Percentiles rank a stretch among this genome's conserved stretches.
These are phyloP conservation scores for Cytospora piceae DNA, from an alignment of 2,329 filamentous ascomycete genomes.

Conservation along the genomic window DNA sequence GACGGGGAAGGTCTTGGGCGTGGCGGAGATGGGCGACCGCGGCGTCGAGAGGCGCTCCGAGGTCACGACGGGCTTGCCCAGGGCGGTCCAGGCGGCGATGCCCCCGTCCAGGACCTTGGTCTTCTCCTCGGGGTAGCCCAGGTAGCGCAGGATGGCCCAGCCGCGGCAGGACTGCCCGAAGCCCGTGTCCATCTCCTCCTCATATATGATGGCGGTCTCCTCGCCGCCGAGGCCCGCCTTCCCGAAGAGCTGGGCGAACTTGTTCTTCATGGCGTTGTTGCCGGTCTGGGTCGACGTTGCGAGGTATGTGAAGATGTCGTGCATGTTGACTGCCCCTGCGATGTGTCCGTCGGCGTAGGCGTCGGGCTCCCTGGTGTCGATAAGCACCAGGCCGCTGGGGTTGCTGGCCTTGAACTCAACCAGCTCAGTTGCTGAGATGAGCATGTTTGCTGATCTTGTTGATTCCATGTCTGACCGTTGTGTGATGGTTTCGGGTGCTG, in stretches of 20 bases:
- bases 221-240: neutral
- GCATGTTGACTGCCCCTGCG: neutral
- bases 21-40: neutral
- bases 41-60: constrained; percentile 1
- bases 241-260: neutral
- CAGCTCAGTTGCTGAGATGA: neutral
- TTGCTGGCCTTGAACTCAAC: neutral
- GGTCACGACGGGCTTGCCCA: neutral
- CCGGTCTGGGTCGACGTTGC: neutral
- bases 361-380: neutral
- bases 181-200: constrained; percentile 3
- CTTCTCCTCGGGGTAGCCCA: neutral
- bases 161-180: neutral
- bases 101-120: neutral
- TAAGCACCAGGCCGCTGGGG: neutral
- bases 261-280: neutral
- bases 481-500: neutral
- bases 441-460: neutral
- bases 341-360: neutral
- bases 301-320: constrained; percentile 1
- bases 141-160: constrained; percentile 5
- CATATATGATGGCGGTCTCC: neutral
- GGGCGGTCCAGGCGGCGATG: constrained; percentile 1
- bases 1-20: neutral
- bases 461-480: neutral